Evolutionary conservation across 2,329 filamentous ascomycete species (phyloP).

Genomic region (Nannizziopsis barbatae): DNA sequence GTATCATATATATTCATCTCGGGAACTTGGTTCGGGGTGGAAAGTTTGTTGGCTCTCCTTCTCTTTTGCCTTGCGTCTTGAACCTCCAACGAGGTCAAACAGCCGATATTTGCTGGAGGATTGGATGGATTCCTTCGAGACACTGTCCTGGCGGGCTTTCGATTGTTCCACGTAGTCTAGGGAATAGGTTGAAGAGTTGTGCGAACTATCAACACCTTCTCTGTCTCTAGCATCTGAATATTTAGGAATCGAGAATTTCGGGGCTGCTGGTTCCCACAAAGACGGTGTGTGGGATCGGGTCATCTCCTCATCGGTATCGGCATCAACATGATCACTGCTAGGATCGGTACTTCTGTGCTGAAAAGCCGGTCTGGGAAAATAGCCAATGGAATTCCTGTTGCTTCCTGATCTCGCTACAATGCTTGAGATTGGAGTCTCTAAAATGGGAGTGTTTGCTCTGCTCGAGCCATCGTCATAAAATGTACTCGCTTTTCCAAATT

Average conservation of each 20-base stretch:
- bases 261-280: conserved; percentile 33
- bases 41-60: conserved; percentile 11
- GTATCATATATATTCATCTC: conserved; percentile 16
- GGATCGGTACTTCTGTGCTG: conserved; percentile 32
- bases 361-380: conserved; percentile 31
- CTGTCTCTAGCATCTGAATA: conserved; percentile 33
- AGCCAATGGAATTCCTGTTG: conserved; percentile 34
- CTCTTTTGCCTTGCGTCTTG: conserved; percentile 15
- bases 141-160: conserved; percentile 30
- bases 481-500: conserved; percentile 36
- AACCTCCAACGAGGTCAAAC: conserved; percentile 30
- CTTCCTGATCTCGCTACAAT: conserved; percentile 23
- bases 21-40: conserved; percentile 11
- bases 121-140: conserved; percentile 24
- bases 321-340: conserved; percentile 14
- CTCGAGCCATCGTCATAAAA: conserved; percentile 33
- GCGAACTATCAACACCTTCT: conserved; percentile 35
- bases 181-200: conserved; percentile 39
- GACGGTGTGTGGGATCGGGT: conserved; percentile 37
- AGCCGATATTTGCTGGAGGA: conserved; percentile 33
- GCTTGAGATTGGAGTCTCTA: conserved; percentile 24
- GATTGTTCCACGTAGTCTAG: conserved; percentile 30
- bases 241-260: conserved; percentile 32
- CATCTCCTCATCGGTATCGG: conserved; percentile 34
- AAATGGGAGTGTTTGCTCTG: conserved; percentile 29